These are phyloP conservation scores for Pugionium cornutum DNA, from an alignment of 345 rosid genomes.

Conservation along the genomic window DNA sequence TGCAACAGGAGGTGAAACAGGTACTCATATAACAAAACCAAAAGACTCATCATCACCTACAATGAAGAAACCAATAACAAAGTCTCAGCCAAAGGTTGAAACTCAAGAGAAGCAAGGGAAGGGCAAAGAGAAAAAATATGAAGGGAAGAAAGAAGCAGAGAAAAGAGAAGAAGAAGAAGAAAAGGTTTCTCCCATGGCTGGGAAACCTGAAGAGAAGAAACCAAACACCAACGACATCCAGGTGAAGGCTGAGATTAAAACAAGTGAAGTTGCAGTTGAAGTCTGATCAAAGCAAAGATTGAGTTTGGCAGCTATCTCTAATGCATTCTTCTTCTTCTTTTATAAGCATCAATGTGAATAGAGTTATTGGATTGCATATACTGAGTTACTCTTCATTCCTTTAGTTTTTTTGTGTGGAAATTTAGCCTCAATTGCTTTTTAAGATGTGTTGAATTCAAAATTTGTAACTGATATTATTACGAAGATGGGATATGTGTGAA, in stretches of 20 bases:
- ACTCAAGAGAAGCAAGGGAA: constrained; percentile 33
- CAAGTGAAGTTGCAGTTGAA: constrained; percentile 62
- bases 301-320: constrained; percentile 17
- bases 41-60: constrained; percentile 44
- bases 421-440: constrained; percentile 31
- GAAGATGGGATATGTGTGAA: background rate
- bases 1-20: constrained; percentile 45
- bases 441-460: constrained; percentile 19
- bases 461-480: too few species aligned
- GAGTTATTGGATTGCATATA: constrained; percentile 19
- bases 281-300: constrained; percentile 42
- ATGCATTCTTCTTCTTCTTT: background rate
- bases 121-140: constrained; percentile 32
- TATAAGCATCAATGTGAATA: constrained; percentile 27
- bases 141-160: constrained; percentile 21
- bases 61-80: constrained; percentile 51
- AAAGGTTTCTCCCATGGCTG: background rate
- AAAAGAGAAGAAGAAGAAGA: background rate
- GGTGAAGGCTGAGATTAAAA: constrained; percentile 55
- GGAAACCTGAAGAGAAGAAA: constrained; percentile 18
- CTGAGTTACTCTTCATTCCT: constrained; percentile 29
- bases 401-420: constrained; percentile 9
- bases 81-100: constrained; percentile 52
- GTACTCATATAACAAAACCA: constrained; percentile 45
- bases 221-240: constrained; percentile 41